A percentile compares a stretch with the other conserved stretches of the same genome.
Conservation (phyloP, 2,329 filamentous ascomycete species). For the Aureobasidium pullulans region DNA sequence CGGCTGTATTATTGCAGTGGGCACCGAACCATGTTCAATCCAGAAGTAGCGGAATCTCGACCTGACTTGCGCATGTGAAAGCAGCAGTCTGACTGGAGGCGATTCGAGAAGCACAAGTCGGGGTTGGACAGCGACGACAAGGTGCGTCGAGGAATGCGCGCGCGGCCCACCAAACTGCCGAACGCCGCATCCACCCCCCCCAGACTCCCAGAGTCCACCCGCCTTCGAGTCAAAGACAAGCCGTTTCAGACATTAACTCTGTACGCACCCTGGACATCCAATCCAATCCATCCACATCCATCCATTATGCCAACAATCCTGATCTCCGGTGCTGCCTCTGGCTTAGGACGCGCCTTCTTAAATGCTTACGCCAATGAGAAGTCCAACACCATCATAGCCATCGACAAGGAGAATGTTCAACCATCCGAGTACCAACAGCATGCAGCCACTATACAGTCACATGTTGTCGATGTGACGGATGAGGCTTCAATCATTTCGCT, state of each 20-base stretch:
- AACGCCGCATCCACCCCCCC: not conserved
- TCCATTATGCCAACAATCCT: conserved; percentile 23
- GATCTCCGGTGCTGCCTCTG: conserved; percentile 32
- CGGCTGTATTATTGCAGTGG: not conserved
- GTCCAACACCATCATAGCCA: conserved; percentile 25
- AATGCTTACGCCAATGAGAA: conserved; percentile 20
- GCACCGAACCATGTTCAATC: not conserved
- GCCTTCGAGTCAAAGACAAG: not conserved
- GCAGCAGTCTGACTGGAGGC: not conserved
- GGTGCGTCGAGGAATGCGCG: conserved; percentile 2
- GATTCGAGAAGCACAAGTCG: not conserved
- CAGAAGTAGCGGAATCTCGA: not conserved
- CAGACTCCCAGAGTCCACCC: too few relatives aligned
- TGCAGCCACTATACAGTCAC: conserved; percentile 19
- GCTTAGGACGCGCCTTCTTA: conserved; percentile 32
- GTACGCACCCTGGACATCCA: not conserved
- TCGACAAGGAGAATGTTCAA: conserved; percentile 22
- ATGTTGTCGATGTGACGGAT: conserved; percentile 24
- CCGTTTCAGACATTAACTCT: not conserved
- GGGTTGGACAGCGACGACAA: not conserved
- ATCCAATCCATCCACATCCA: not conserved
- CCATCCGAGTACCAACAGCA: not conserved
- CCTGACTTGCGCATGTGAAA: not conserved
- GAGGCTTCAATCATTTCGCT: conserved; percentile 22
- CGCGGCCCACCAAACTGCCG: conserved; percentile 4